These are phyloP conservation scores for Sporothrix humicola DNA, from an alignment of 2,329 filamentous ascomycete genomes.

Conservation along the genomic window DNA sequence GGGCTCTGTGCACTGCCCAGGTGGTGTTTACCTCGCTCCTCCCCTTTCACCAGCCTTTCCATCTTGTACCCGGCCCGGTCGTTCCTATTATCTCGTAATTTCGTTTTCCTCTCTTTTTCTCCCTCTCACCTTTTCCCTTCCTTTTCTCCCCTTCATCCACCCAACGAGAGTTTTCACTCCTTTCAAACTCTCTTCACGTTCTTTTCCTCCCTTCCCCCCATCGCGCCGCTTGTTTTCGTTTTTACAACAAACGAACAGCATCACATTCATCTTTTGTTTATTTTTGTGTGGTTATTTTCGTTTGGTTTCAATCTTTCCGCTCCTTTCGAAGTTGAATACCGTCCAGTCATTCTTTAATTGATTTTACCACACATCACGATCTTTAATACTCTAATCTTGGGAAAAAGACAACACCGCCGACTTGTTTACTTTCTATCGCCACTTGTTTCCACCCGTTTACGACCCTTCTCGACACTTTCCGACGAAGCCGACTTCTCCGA, in stretches of 20 bases:
- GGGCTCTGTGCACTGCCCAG: slow-evolving; percentile 19
- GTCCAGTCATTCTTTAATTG: slow-evolving; percentile 52
- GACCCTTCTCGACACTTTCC: slow-evolving; percentile 38
- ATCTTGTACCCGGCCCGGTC: slow-evolving; percentile 1
- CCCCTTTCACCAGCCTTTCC: slow-evolving; percentile 10
- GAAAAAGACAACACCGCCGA: slow-evolving; percentile 4
- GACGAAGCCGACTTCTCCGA: slow-evolving; percentile 32
- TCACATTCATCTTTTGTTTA: slow-evolving; percentile 31
- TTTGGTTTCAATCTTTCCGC: slow-evolving; percentile 50
- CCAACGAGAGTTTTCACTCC: slow-evolving; percentile 32
- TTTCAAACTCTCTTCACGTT: slow-evolving; percentile 31
- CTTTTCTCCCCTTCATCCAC: slow-evolving; percentile 11
- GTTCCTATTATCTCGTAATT: slow-evolving; percentile 19
- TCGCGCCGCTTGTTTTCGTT: slow-evolving; percentile 17
- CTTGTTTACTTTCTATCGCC: not conserved
- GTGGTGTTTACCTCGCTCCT: slow-evolving; percentile 22
- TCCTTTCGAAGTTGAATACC: slow-evolving; percentile 49
- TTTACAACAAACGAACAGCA: slow-evolving; percentile 24
- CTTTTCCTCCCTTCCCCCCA: slow-evolving; percentile 7
- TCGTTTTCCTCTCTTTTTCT: slow-evolving; percentile 27
- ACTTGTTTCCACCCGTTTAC: slow-evolving; percentile 5
- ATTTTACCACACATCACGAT: slow-evolving; percentile 26
- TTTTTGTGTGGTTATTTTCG: slow-evolving; percentile 42
- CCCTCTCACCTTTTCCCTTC: slow-evolving; percentile 19
- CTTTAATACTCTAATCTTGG: slow-evolving; percentile 13